Evolutionary conservation across 352 stramenopile genomes (phyloP), one percentile per base, ranked within the genome.

Genomic region (Globisporangium viniferum): DNA sequence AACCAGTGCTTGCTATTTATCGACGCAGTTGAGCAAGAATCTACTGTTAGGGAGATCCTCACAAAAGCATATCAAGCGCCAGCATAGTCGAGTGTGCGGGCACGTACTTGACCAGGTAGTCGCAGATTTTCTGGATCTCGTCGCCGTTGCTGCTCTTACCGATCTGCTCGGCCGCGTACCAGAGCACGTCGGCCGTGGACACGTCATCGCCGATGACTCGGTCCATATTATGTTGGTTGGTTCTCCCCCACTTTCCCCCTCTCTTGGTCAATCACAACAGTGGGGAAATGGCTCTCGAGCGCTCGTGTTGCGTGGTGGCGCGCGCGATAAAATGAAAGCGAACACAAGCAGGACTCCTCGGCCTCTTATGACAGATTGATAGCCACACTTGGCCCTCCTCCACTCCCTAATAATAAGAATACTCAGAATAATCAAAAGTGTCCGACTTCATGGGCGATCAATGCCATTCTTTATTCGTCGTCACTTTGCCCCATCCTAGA

Each of bases 1-100:
- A 91, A 88, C 82, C 82, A 91, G 62, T 91, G 73, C 44, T 83
- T 88, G 53, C 81, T 91, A 53, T 10, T 41, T 27, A 48, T 14
- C 35, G 8, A 33, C 35, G 8, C 35, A 48, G 15, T 3, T 48
- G 15, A n/a, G 5, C 41, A n/a, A 24, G 24, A 48, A 48, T 6
- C 18, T 48, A 4, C 18, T 48, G 41, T 48, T 20, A 48, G 18
- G 15, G 41, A 20, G 18, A 33, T 33, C 41, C 4, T 18, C 41
- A 48, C 41, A 49, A 49, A n/a, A 10, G 41, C 41, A 9, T 22
- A 49, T 49, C 41, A 49, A 49, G 22, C 20, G 41, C 15, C 41
- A 49, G 15, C 12, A 9, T 44, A 15, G 7, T 9, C 2, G 33
- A 4, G 54, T 33, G 31, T 33, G 31, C 3, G 31, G 31, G 31